Percentiles rank a stretch among this genome's conserved stretches.
These are phyloP conservation scores for Suillus hirtellus DNA, from an alignment of 768 basidiomycete species.

Conservation along the genomic window DNA sequence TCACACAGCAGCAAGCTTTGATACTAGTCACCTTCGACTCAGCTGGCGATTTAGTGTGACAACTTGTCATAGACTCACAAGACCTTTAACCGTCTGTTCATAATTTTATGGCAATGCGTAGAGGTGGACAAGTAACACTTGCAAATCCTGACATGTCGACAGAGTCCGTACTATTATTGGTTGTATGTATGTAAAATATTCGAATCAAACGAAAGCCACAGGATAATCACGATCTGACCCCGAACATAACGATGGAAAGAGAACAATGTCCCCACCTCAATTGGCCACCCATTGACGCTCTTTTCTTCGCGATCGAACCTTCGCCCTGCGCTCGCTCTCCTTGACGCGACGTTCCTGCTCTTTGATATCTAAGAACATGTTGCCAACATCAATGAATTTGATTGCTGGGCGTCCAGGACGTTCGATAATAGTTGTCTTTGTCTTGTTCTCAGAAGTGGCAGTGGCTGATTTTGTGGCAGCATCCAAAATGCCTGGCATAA, in stretches of 20 bases:
- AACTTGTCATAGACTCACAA: background rate
- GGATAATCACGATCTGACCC: background rate
- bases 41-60: background rate
- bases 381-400: conserved; percentile 74
- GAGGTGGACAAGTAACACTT: no score
- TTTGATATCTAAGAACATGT: conserved; percentile 61
- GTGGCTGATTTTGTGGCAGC: conserved; percentile 43
- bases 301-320: conserved; percentile 30
- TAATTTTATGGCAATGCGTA: background rate
- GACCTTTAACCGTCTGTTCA: background rate
- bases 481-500: conserved; percentile 58
- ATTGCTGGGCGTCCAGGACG: conserved; percentile 52
- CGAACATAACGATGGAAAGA: background rate
- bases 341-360: conserved; percentile 52
- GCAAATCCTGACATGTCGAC: background rate
- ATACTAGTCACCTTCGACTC: background rate
- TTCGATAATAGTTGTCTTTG: conserved; percentile 39
- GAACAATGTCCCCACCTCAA: background rate
- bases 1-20: background rate
- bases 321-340: conserved; percentile 49
- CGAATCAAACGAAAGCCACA: background rate
- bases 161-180: background rate
- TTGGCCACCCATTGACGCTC: conserved; percentile 8
- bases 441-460: conserved; percentile 38
- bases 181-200: background rate